Evolutionary conservation across 169 alveolate genomes (phyloP).

Genomic region (Miamiensis avidus): DNA sequence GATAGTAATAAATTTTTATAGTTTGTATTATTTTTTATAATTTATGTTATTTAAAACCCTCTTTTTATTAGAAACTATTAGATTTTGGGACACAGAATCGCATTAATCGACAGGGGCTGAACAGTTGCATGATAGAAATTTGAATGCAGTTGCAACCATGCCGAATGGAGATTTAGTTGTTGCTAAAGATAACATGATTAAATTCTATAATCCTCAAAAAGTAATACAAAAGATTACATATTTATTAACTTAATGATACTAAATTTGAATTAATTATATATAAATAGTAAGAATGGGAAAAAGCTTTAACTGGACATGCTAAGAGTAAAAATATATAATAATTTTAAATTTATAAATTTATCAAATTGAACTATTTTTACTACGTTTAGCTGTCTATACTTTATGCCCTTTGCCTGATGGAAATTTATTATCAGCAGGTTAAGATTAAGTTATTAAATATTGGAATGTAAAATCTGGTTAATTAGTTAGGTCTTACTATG

Average conservation of each 20-base stretch:
- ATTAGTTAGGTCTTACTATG: constrained; percentile 21
- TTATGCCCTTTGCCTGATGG: constrained; percentile 18
- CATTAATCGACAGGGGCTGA: constrained; percentile 11
- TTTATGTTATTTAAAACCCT: not conserved
- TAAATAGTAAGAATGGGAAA: constrained; percentile 7
- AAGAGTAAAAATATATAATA: not conserved
- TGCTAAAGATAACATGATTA: constrained; percentile 27
- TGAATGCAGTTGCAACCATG: constrained; percentile 25
- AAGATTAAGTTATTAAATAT: constrained; percentile 18
- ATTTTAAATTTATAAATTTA: no score
- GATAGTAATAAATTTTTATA: constrained; percentile 3
- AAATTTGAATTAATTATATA: no score
- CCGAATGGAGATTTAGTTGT: constrained; percentile 18
- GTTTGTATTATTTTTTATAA: no score
- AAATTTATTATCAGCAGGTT: constrained; percentile 27
- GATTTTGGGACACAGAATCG: constrained; percentile 36
- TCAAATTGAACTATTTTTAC: not conserved
- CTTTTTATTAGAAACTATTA: not conserved
- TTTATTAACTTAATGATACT: no score
- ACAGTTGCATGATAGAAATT: constrained; percentile 9
- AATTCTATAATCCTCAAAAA: constrained; percentile 13
- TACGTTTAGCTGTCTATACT: not conserved
- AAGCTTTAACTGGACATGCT: constrained; percentile 25
- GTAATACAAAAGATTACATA: not conserved
- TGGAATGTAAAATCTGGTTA: constrained; percentile 25